A percentile compares a stretch with the other conserved stretches of the same genome.
Evolutionary conservation across 148 eudicot genomes (phyloP).

Genomic region (Camellia sinensis): DNA sequence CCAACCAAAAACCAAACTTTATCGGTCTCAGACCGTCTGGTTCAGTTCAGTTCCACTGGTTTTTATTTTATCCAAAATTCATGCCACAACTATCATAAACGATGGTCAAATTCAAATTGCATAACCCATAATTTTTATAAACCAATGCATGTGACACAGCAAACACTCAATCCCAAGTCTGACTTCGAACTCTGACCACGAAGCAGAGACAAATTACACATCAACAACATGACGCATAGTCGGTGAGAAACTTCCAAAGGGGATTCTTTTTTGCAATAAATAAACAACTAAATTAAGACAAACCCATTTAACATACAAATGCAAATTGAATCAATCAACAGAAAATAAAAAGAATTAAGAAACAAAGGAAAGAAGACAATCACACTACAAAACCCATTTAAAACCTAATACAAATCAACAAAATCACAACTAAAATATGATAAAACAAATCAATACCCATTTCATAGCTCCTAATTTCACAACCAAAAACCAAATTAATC

Average conservation of each 20-base stretch:
- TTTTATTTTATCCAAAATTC: background rate
- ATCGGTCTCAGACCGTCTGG: too few relatives aligned
- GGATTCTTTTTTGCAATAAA: background rate
- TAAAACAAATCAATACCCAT: background rate
- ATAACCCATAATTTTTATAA: slow-evolving; percentile 2
- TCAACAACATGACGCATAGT: background rate
- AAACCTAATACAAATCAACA: background rate
- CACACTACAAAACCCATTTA: slow-evolving; percentile 1
- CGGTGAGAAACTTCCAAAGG: background rate
- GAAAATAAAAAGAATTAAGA: background rate
- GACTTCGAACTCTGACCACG: background rate
- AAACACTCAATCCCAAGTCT: slow-evolving; percentile 9
- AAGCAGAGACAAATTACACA: background rate
- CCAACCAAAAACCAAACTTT: too few relatives aligned
- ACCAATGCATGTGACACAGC: background rate
- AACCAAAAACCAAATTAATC: background rate
- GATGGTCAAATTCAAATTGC: background rate
- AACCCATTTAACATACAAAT: background rate
- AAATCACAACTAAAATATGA: background rate
- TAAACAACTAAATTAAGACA: background rate
- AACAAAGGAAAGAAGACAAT: background rate
- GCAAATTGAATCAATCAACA: background rate
- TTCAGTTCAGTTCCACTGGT: too few relatives aligned
- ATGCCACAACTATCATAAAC: background rate
- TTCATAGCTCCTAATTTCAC: background rate